phyloP scores from a whole-genome alignment of 2,329 filamentous ascomycete genomes.

The Penicillium sumatraense region DNA sequence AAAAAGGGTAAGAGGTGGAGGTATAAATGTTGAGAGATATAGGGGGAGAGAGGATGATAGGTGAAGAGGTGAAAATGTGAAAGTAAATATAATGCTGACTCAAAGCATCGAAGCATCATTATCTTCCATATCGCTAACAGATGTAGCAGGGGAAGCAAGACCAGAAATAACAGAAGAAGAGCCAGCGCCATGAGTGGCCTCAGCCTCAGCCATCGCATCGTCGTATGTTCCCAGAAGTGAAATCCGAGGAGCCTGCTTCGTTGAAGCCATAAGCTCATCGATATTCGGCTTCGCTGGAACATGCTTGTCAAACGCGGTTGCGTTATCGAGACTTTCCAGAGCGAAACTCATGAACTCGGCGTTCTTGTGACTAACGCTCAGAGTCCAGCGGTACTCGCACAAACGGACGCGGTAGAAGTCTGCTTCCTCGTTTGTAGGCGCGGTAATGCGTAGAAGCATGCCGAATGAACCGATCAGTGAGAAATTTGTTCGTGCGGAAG shows the following conservation, averaged over 20 bases:
- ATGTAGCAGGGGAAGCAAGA: slow-evolving; percentile 43
- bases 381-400: slow-evolving; percentile 91
- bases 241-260: slow-evolving; percentile 29
- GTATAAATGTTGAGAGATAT: not conserved
- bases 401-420: slow-evolving; percentile 88
- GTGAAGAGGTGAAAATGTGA: not conserved
- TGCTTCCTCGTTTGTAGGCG: slow-evolving; percentile 83
- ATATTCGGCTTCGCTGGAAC: slow-evolving; percentile 73
- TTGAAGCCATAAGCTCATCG: slow-evolving; percentile 44
- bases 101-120: slow-evolving; percentile 27
- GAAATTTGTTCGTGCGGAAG: slow-evolving; percentile 68
- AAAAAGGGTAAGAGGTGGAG: not conserved
- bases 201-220: slow-evolving; percentile 33
- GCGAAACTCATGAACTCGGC: slow-evolving; percentile 63
- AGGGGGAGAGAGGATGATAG: slow-evolving; percentile 2
- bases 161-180: slow-evolving; percentile 45
- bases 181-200: slow-evolving; percentile 23
- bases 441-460: slow-evolving; percentile 85
- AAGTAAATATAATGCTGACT: not conserved
- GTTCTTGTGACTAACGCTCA: slow-evolving; percentile 81
- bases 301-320: slow-evolving; percentile 69
- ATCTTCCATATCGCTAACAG: slow-evolving; percentile 37
- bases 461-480: slow-evolving; percentile 94
- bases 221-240: slow-evolving; percentile 26
- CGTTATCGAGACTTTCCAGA: slow-evolving; percentile 78